A percentile compares a stretch with the other conserved stretches of the same genome.
Evolutionary conservation across 176 grass and related monocot species (phyloP).

Genomic region (Hyparrhenia diplandra): DNA sequence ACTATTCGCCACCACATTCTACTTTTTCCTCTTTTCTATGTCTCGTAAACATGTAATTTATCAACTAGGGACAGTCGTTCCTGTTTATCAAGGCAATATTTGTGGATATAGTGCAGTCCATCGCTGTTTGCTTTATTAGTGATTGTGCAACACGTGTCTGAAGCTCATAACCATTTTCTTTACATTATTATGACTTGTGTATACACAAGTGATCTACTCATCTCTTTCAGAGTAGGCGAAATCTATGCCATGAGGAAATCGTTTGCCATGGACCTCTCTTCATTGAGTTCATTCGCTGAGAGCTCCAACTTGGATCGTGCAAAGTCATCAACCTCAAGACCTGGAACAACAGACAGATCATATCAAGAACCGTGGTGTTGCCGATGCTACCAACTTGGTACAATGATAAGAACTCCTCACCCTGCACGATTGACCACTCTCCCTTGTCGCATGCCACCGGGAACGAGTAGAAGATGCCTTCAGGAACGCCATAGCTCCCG

Average conservation of each 20-base stretch:
- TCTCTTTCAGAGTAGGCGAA: neutral
- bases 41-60: neutral
- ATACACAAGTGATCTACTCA: neutral
- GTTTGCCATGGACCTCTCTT: slow-evolving; percentile 50
- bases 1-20: too few species aligned
- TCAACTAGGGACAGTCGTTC: neutral
- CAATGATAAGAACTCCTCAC: slow-evolving; percentile 28
- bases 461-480: slow-evolving; percentile 59
- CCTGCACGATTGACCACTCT: slow-evolving; percentile 66
- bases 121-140: neutral
- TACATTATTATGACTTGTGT: neutral
- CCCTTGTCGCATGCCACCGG: slow-evolving; percentile 68
- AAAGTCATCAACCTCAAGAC: slow-evolving; percentile 49
- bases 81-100: neutral
- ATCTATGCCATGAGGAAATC: neutral
- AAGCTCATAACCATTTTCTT: neutral
- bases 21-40: neutral
- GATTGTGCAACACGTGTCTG: neutral
- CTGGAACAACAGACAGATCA: slow-evolving; percentile 7
- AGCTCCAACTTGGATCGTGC: slow-evolving; percentile 57
- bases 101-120: neutral
- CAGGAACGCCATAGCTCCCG: slow-evolving; percentile 53
- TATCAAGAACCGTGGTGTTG: neutral
- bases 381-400: neutral
- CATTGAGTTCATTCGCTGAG: slow-evolving; percentile 41